Conservation (phyloP, 352 stramenopile species). For the Aphanomyces astaci region DNA sequence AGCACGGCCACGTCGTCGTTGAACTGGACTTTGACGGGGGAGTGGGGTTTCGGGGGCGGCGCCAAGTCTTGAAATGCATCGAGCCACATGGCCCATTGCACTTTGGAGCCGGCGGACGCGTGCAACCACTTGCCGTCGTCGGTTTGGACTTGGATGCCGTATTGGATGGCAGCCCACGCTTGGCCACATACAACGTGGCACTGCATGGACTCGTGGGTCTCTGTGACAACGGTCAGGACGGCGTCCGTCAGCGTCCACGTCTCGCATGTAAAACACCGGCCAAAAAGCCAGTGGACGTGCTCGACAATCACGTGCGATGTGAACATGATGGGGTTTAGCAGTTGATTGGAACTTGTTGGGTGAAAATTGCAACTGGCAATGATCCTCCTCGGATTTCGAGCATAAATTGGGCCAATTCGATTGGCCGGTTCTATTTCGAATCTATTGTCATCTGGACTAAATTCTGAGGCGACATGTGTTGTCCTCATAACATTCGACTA, state of each 20-base stretch:
- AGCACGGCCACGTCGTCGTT: not conserved
- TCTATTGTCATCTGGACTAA: too few relatives aligned
- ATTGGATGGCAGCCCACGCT: not conserved
- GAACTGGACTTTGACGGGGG: not conserved
- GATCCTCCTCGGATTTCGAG: not conserved
- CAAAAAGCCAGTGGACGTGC: not conserved
- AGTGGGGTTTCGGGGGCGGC: not conserved
- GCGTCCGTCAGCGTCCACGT: not conserved
- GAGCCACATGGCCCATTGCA: conserved; percentile 6
- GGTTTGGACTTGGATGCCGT: not conserved
- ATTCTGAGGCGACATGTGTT: too few relatives aligned
- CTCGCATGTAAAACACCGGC: not conserved
- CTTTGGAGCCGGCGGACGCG: not conserved
- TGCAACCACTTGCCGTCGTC: not conserved
- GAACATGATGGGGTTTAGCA: not conserved
- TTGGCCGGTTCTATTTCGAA: too few relatives aligned
- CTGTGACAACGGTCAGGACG: not conserved
- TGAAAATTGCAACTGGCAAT: conserved; percentile 1
- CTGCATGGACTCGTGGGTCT: not conserved
- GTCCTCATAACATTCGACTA: too few relatives aligned
- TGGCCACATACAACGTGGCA: not conserved
- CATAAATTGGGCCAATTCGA: too few relatives aligned
- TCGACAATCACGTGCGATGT: not conserved
- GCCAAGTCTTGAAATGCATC: not conserved
- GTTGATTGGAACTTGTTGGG: not conserved